Base-by-base conservation (phyloP, 2,329 filamentous ascomycete genomes). In the Paecilomyces variotii region DNA sequence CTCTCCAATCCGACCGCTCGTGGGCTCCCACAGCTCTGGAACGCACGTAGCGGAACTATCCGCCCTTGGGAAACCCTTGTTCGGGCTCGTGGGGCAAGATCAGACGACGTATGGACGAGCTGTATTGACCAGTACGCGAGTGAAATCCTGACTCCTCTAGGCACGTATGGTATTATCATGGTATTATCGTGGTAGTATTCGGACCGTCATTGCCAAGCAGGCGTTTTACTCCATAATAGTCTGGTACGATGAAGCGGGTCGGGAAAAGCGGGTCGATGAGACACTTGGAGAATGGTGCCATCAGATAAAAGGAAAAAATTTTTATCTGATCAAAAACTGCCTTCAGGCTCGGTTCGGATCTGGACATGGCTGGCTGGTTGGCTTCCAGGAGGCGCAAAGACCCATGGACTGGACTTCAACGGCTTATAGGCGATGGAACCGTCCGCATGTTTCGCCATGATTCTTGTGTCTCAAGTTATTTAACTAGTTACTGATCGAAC, bases 271-370 rank as follows among this genome's bases (percentile, higher is more conserved):
- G 59, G 60, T 56, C 56, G 60, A 51, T 59, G 52, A 50, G 57
- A 51, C 59, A 52, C 55, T 56, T 51, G 7, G 26, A 50, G 59
- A 34, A 62, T 62, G 59, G 61, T 25, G 45, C 55, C 53, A 64
- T 64, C 62, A 63, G 62, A 64, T 64, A 64, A 64, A 10, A 3
- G n/a, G 27, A 24, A 26, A 56, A 56, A 56, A 45, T 57, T 63
- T 62, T 64, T 63, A 64, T 64, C 62, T 61, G 61, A 64, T 64
- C 57, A 32, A 24, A 11, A 19, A 19, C 19, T 11, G 35, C 51
- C 10, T 26, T 35, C 53, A n/a, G 52, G 39, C 1, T 45, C 39
- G 19, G 39, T 6, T 7, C 39, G 39, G 39, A 45, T 45, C n/a
- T 19, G 14, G 35, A 45, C 12, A 19, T 45, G 35, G 14, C 35